Percentiles rank a stretch among this genome's conserved stretches.
phyloP scores from a whole-genome alignment of 2,329 filamentous ascomycete species.

The Botrytis galanthina region DNA sequence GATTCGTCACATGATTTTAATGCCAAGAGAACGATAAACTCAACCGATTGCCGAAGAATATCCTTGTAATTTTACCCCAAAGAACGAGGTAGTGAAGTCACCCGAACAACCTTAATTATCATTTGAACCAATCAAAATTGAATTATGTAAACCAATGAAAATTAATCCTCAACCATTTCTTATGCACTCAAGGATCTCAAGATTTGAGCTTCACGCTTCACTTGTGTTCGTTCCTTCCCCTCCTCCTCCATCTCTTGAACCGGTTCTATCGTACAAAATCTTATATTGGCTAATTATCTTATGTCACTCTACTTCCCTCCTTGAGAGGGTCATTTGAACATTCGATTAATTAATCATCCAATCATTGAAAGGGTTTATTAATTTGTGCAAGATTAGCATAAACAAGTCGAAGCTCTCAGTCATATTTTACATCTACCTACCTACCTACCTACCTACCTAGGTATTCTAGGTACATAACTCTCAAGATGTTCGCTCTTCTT shows the following conservation, averaged over 20 bases:
- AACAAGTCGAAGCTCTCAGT: neutral
- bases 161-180: conserved; percentile 18
- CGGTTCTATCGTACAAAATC: neutral
- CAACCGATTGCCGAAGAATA: neutral
- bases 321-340: conserved; percentile 32
- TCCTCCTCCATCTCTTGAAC: conserved; percentile 20
- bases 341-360: neutral
- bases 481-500: conserved; percentile 36
- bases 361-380: neutral
- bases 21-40: neutral
- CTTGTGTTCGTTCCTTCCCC: neutral
- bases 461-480: neutral
- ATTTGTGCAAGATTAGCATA: neutral
- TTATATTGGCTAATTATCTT: conserved; percentile 9
- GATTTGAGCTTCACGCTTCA: neutral
- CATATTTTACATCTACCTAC: neutral
- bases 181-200: neutral
- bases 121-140: neutral
- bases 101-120: conserved; percentile 12
- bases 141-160: neutral
- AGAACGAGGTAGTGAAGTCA: neutral
- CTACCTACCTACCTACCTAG: neutral
- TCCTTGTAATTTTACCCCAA: neutral
- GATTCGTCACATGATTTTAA: neutral
- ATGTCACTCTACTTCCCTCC: conserved; percentile 34